Evolutionary conservation across 108 stramenopile genomes (phyloP).

Genomic region (Cyclotella choctawhatcheeana): DNA sequence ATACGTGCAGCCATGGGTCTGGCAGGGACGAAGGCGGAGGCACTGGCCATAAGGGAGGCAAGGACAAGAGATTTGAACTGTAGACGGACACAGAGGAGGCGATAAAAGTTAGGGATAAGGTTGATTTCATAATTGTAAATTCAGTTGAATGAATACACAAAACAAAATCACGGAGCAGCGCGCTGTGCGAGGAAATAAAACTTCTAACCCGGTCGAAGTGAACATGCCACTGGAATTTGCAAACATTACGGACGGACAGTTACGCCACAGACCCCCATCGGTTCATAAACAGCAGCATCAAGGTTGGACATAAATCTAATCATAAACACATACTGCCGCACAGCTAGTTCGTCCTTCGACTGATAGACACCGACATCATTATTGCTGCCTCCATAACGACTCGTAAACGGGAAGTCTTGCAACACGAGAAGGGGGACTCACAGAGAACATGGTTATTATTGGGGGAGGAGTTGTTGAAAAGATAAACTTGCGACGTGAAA

Average conservation of each 20-base stretch:
- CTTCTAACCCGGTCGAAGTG: no score
- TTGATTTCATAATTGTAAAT: not conserved
- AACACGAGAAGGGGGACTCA: slow-evolving; percentile 8
- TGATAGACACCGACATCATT: no score
- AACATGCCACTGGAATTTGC: no score
- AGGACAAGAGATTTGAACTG: slow-evolving; percentile 66
- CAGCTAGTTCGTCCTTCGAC: no score
- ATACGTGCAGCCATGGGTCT: slow-evolving; percentile 49
- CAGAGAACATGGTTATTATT: slow-evolving; percentile 30
- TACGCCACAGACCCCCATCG: no score
- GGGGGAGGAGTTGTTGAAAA: slow-evolving; percentile 1
- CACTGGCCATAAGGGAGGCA: slow-evolving; percentile 73
- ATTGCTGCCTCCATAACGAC: no score
- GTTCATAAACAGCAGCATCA: no score
- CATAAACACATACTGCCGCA: no score
- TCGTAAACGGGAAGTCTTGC: no score
- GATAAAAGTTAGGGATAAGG: not conserved
- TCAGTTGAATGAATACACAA: not conserved
- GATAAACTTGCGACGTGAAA: not conserved
- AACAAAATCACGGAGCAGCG: no score
- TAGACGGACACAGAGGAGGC: not conserved
- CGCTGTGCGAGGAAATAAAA: no score
- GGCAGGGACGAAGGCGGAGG: slow-evolving; percentile 75
- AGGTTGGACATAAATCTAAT: no score
- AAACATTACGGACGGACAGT: not conserved